Base-by-base conservation (phyloP, 306 rosid genomes). In the Macrotyloma uniflorum region DNA sequence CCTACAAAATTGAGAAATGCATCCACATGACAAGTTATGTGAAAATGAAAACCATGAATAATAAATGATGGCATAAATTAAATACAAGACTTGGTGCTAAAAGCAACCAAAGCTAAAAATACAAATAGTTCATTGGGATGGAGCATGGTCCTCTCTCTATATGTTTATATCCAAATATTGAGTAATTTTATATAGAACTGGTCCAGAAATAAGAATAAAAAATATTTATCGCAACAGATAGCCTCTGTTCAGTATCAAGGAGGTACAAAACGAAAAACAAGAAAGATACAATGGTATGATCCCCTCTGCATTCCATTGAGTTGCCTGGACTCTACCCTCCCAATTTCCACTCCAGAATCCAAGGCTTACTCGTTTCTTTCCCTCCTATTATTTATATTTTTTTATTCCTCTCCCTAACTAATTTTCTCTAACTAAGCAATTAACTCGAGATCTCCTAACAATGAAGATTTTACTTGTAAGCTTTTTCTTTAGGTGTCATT, bases 1-100 rank as follows among this genome's bases (percentile, higher is more conserved):
- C 97, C 98, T 92, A 85, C 80, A 85, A 83, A 85, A 78, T 59
- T 50, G 54, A 84, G 70, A 64, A 83, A 76, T 24, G n/a, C 59
- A 70, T 61, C 81, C 63, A 75, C 59, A 10, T 54, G 65, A 79
- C 49, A 71, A 32, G 83, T 70, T 76, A 83, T 75, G 49, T 62
- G 71, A 79, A 72, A 59, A 16, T 62, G 32, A 68, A 33, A 82
- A 70, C 10, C 20, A 45, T 18, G 76, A 74, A 65, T 30, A 71
- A 67, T 16, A 76, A 49, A 72, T 50, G 72, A 72, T 83, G 40
- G 50, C 35, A 20, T 73, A 54, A 54, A 36, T 14, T 57, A 83
- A 45, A 73, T 50, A 50, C 49, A 84, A 45, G 23, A 59, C 24
- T 57, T 28, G 20, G 38, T 57, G 55, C 59, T 75, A 74, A 72